These are phyloP conservation scores for Camellia lanceoleosa DNA, from an alignment of 148 eudicot species.

Conservation along the genomic window DNA sequence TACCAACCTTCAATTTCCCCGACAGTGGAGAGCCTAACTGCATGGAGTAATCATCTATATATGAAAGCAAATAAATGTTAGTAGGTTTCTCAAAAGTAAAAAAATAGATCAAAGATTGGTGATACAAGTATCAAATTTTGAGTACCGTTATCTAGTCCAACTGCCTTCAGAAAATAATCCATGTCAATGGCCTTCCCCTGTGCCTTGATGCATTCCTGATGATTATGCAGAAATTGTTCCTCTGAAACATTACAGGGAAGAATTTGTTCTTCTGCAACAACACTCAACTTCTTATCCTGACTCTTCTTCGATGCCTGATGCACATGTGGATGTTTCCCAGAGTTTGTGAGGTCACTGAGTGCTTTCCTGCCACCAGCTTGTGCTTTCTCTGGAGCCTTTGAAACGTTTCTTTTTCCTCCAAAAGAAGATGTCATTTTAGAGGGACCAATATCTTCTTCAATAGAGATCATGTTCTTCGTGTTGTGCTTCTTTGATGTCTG, in stretches of 20 bases:
- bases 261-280: constrained; percentile 22
- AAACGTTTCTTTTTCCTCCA: constrained; percentile 20
- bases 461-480: constrained; percentile 25
- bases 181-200: constrained; percentile 32
- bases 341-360: constrained; percentile 55
- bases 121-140: background rate
- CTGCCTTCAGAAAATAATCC: constrained; percentile 42
- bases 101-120: background rate
- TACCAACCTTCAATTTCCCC: constrained; percentile 22
- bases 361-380: constrained; percentile 48
- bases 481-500: constrained; percentile 29
- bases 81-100: background rate
- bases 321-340: constrained; percentile 29
- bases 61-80: background rate
- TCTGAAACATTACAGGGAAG: constrained; percentile 18
- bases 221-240: constrained; percentile 56
- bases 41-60: constrained; percentile 10
- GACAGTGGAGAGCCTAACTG: constrained; percentile 16
- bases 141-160: constrained; percentile 46
- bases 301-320: constrained; percentile 24
- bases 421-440: constrained; percentile 14
- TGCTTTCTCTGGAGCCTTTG: constrained; percentile 28
- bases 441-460: constrained; percentile 29
- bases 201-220: constrained; percentile 51
- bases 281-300: constrained; percentile 24